Evolutionary conservation across 139 green algal genomes (phyloP), one percentile per base, ranked within the genome.

Genomic region (Tetraselmis chui): DNA sequence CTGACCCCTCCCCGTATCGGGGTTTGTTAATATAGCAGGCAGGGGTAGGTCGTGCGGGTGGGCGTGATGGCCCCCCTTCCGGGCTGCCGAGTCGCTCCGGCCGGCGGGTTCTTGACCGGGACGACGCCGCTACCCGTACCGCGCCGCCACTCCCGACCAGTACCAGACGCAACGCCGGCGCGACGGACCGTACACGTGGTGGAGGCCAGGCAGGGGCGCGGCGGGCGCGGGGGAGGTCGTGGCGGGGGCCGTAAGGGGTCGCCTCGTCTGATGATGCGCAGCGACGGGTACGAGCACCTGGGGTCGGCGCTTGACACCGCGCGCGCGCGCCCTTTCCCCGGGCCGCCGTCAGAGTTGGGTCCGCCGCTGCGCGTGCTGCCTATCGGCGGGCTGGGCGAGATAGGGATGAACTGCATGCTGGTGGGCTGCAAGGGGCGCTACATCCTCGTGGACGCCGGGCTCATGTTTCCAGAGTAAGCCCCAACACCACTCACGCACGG

Each of bases 351-450:
- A 0, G 86, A 84, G 18, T 77, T 92, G 26, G 96, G 95, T 0
- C 91, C 92, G 0, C 96, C 96, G 5, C 86, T 99, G 28, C 90
- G 96, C 0, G 84, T 99, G 22, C 86, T 99, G 83, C 97, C 97
- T n/a, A 94, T 99, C 28, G 97, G 97, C 2, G 97, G 97, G 0
- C 88, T 99, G 31, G 97, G 97, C 0, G 97, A 99, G 88, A 99
- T 99, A 81, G 97, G 97, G 83, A 99, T 99, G 97, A 99, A 99
- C 90, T 99, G 97, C 93, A 99, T 99, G 97, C 90, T 99, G 28
- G 88, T 99, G 25, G 97, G 97, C 0, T 88, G 95, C 29, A 80
- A 92, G 27, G 96, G 99, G 85, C 88, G 97, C n/a, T 99, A 99
- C 92, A 96, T 99, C 82, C 87, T 99, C 59, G 90, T 99, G 23